Conservation (phyloP, 805 yeast genomes). For the Candida montana region DNA sequence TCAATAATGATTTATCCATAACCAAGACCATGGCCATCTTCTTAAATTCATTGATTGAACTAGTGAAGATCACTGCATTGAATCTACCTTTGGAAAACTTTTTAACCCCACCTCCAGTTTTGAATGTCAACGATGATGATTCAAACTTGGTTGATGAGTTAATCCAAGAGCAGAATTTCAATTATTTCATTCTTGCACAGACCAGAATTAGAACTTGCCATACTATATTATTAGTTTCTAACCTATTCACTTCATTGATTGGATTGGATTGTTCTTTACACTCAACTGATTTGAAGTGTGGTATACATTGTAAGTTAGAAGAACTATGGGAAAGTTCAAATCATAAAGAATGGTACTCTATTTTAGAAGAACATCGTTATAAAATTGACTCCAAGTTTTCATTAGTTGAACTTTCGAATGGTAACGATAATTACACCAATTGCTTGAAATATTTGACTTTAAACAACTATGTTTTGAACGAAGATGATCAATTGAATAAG, state of each 20-base stretch:
- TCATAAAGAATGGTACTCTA: conserved; percentile 45
- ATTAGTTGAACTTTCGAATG: conserved; percentile 53
- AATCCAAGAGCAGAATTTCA: conserved; percentile 29
- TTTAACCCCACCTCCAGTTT: conserved; percentile 35
- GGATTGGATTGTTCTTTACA: conserved; percentile 40
- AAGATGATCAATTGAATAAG: conserved; percentile 28
- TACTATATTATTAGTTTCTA: conserved; percentile 53
- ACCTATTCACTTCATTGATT: conserved; percentile 45
- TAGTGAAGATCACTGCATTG: conserved; percentile 69
- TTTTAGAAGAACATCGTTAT: conserved; percentile 33
- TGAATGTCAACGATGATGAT: conserved; percentile 24
- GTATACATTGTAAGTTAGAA: conserved; percentile 58
- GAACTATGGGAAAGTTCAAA: conserved; percentile 52
- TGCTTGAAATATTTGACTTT: conserved; percentile 41
- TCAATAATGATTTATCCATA: conserved; percentile 60
- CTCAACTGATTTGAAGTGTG: conserved; percentile 51
- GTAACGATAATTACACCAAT: conserved; percentile 39
- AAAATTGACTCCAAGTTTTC: conserved; percentile 47
- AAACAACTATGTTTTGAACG: conserved; percentile 35
- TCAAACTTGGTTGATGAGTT: conserved; percentile 17
- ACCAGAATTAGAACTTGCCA: conserved; percentile 74
- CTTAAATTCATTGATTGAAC: conserved; percentile 70
- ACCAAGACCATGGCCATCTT: conserved; percentile 77
- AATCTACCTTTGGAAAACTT: conserved; percentile 52
- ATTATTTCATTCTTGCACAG: conserved; percentile 63